Base-by-base conservation (phyloP, 2,329 filamentous ascomycete species). In the Fusarium sp. region DNA sequence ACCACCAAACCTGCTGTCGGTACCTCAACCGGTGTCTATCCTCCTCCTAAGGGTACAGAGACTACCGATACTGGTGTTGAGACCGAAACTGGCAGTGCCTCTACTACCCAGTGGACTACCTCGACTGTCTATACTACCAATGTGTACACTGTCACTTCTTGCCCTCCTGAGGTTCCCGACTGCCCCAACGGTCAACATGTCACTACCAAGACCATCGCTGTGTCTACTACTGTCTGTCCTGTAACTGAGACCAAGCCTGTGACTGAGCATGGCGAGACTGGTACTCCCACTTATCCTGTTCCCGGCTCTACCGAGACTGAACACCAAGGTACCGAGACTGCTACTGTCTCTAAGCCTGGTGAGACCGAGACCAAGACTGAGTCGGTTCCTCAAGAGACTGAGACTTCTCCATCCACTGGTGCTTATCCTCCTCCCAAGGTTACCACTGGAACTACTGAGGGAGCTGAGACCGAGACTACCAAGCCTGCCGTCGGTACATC, bases 71-170 rank as follows among this genome's bases (percentile, higher is more conserved):
- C 42, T 13, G 50, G 32, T 10, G 32, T 36, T 1, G 51, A 57
- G 18, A 70, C 62, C 10, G 26, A 45, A 22, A 48, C 15, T 11
- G 26, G 41, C 13, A 61, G 47, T 13, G 50, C 63, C 3, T 62
- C 68, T 38, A 71, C 72, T 38, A 75, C 75, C 1, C 45, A 28
- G 15, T 64, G 44, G 67, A 56, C 66, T 24, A 75, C 70, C n/a
- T 75, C 72, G 30, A 75, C 72, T 26, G 65, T 75, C 22, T 75
- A 77, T 55, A 78, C 76, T 17, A 78, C 76, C n/a, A 51, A 73
- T 7, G 52, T 78, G 12, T 70, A 74, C 38, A 78, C 76, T 2
- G 51, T 78, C 45, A 78, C 76, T 22, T 69, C 59, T 26, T 76
- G 72, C 41, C 48, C 65, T 22, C 71, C 76, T 6, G 69, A 72